A percentile compares a stretch with the other conserved stretches of the same genome.
Evolutionary conservation across 1,284 basidiomycete species (phyloP).

Genomic region (Trichosporon coremiiforme): DNA sequence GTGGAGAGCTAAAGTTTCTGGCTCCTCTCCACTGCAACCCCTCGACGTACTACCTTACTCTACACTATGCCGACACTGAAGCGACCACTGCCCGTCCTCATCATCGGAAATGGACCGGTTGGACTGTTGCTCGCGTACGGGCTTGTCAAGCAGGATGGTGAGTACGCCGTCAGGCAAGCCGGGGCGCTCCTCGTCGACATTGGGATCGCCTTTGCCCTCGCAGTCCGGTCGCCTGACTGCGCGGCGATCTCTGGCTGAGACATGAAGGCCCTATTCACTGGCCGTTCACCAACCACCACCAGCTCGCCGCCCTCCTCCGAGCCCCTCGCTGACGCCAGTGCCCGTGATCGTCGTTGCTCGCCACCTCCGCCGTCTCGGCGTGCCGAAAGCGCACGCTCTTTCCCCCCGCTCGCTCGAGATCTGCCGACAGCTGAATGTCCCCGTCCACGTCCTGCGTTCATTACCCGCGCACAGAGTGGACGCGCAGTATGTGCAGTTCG

Average conservation of each 20-base stretch:
- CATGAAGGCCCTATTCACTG: neutral
- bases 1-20: neutral
- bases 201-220: too few relatives aligned
- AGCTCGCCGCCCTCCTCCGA: too few relatives aligned
- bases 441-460: constrained; percentile 27
- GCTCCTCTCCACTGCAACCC: neutral
- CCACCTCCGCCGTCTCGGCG: constrained; percentile 35
- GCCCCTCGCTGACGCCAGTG: constrained; percentile 23
- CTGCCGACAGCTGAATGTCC: constrained; percentile 34
- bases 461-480: constrained; percentile 33
- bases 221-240: too few relatives aligned
- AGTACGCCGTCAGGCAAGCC: constrained; percentile 8
- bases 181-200: too few relatives aligned
- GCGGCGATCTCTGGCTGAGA: neutral
- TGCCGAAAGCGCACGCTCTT: constrained; percentile 38
- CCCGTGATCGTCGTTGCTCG: constrained; percentile 36
- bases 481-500: constrained; percentile 35
- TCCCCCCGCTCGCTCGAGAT: constrained; percentile 37
- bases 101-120: constrained; percentile 37
- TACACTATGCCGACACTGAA: constrained; percentile 21
- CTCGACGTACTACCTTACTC: too few relatives aligned
- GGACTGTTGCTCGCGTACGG: constrained; percentile 33
- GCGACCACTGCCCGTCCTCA: constrained; percentile 30
- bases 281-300: too few relatives aligned
- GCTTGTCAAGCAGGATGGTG: constrained; percentile 33